These are phyloP conservation scores for Leptomonas pyrrhocoris DNA, from an alignment of 208 protist genomes.

Conservation along the genomic window DNA sequence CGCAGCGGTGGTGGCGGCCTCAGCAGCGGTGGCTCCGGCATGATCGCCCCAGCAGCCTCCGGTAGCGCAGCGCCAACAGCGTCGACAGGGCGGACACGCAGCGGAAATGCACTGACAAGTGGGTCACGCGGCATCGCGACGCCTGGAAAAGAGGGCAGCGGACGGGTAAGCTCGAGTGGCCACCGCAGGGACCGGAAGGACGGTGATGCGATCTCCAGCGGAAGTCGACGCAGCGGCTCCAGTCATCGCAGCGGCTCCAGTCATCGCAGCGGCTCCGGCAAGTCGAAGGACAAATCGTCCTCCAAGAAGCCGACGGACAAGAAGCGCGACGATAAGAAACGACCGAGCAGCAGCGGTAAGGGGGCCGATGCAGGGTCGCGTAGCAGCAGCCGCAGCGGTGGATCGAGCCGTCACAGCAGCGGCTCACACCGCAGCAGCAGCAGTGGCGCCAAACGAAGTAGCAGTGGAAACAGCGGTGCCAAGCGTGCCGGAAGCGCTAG, in stretches of 20 bases:
- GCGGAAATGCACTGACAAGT: neutral
- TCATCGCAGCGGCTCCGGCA: conserved; percentile 2
- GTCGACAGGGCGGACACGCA: neutral
- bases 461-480: conserved; percentile 1
- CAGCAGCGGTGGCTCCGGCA: conserved; percentile 9
- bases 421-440: conserved; percentile 13
- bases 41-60: conserved; percentile 8
- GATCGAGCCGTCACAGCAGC: conserved; percentile 2
- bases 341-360: conserved; percentile 16
- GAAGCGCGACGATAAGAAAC: conserved; percentile 23
- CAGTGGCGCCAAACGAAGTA: conserved; percentile 4
- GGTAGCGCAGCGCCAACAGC: neutral
- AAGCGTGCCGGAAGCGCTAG: conserved; percentile 12
- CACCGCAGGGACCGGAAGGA: conserved; percentile 8
- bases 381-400: conserved; percentile 13
- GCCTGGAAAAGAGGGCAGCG: neutral
- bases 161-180: neutral
- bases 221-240: conserved; percentile 6
- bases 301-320: conserved; percentile 1
- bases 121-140: conserved; percentile 4
- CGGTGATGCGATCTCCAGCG: conserved; percentile 4
- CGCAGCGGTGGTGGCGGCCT: conserved; percentile 39
- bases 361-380: conserved; percentile 4
- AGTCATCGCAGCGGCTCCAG: conserved; percentile 9
- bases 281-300: neutral